Conservation (phyloP, 1,284 basidiomycete genomes). For the Coriolopsis trogii region DNA sequence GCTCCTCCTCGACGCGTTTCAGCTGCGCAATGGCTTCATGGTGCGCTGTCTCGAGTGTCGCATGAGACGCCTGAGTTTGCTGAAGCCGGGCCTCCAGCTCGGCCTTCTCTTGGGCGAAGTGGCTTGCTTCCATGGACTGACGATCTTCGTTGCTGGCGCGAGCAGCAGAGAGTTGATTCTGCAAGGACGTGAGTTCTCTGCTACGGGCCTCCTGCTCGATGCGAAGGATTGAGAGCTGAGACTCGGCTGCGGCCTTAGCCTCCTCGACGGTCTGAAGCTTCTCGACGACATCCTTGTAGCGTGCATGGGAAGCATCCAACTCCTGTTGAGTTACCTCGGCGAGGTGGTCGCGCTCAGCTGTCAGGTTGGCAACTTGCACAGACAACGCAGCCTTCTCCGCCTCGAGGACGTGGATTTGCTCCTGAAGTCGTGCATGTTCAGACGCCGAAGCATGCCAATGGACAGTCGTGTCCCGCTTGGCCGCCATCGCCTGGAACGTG, state of each 20-base stretch:
- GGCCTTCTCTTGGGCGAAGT: slow-evolving; percentile 23
- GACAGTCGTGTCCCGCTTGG: slow-evolving; percentile 39
- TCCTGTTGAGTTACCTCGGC: slow-evolving; percentile 12
- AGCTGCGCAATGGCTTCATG: slow-evolving; percentile 30
- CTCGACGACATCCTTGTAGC: slow-evolving; percentile 13
- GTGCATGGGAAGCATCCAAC: slow-evolving; percentile 34
- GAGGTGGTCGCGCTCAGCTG: slow-evolving; percentile 14
- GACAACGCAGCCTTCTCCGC: slow-evolving; percentile 11
- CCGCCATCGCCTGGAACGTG: slow-evolving; percentile 28
- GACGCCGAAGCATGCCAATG: slow-evolving; percentile 3
- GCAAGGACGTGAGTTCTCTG: slow-evolving; percentile 32
- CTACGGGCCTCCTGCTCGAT: slow-evolving; percentile 30
- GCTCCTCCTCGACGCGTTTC: slow-evolving; percentile 24
- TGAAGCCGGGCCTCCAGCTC: slow-evolving; percentile 34
- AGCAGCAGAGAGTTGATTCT: slow-evolving; percentile 26
- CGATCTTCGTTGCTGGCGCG: slow-evolving; percentile 22
- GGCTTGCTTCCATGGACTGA: slow-evolving; percentile 16
- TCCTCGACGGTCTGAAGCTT: slow-evolving; percentile 14
- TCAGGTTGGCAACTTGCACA: slow-evolving; percentile 10
- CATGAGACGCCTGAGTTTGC: slow-evolving; percentile 25
- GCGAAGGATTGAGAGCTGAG: slow-evolving; percentile 22
- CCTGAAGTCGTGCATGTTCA: slow-evolving; percentile 1
- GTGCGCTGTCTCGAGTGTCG: slow-evolving; percentile 23
- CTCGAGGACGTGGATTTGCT: slow-evolving; percentile 12
- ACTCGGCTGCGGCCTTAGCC: slow-evolving; percentile 17